Base-by-base conservation (phyloP, 106 monocot species). In the Dioscorea zingiberensis region DNA sequence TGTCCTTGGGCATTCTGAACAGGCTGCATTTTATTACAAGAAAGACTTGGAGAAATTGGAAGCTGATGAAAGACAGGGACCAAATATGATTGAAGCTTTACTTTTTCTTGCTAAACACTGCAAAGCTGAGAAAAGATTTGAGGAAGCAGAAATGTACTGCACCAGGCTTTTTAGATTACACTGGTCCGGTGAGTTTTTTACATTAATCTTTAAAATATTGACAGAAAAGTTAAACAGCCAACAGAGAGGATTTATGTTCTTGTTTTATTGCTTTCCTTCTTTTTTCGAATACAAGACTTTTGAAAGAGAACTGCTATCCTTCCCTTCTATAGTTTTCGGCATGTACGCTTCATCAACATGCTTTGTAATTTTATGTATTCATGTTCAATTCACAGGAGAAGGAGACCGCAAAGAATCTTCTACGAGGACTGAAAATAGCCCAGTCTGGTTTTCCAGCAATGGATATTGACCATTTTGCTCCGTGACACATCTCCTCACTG, bases 41-140 rank as follows among this genome's bases (percentile, higher is more conserved):
- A 99, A 99, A 72, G 89, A 99, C 70, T 67, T 93, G 53, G 98
- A 99, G 69, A 78, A 68, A 69, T 89, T 99, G 93, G 98, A 99
- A 65, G 89, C 83, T 21, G 98, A 93, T 48, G 98, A 89, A 15
- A 89, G 93, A 65, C 84, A 93, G 60, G 89, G 98, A 0, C 79
- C 83, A 21, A 99, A 93, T 67, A 88, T 89, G 83, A 79, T 93
- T 54, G 93, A 99, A 73, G 89, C 98, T 49, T 64, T 93, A 57
- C 74, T 87, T 58, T 99, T 89, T 79, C 83, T 99, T 75, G 86
- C 89, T n/a, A 84, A 83, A 55, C 66, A 93, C 56, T 89, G 77
- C 73, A 93, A 93, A 77, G 59, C 71, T 61, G 66, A 89, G 59
- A 74, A 77, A 25, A 86, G 79, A 60, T 85, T 80, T 63, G 93